Conservation (phyloP, 768 basidiomycete genomes). For the Trametes cinnabarina region DNA sequence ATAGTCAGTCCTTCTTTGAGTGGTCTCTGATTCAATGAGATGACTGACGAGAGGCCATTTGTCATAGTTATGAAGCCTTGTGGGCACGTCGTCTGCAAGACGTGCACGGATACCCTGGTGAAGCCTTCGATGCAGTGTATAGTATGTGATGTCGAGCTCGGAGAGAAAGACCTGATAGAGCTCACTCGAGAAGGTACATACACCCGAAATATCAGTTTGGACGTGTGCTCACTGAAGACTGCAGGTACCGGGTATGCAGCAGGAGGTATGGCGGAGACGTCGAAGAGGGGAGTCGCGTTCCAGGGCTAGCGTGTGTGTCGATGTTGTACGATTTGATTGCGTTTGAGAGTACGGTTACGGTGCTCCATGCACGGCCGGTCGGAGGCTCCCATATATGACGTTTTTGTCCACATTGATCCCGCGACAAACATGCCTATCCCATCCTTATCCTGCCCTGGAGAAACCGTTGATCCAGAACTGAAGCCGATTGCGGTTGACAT, state of each 20-base stretch:
- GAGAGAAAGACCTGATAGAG: slow-evolving; percentile 74
- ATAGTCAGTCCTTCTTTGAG: slow-evolving; percentile 52
- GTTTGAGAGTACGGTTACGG: too few species aligned
- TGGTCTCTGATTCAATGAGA: too few species aligned
- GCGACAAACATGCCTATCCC: too few species aligned
- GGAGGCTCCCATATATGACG: too few species aligned
- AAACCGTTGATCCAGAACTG: too few species aligned
- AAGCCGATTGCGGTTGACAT: too few species aligned
- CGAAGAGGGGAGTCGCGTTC: slow-evolving; percentile 77
- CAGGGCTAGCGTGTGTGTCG: slow-evolving; percentile 54
- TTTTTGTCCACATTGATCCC: too few species aligned
- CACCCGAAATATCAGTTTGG: not conserved
- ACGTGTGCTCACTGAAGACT: not conserved
- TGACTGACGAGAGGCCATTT: too few species aligned
- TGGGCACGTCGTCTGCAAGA: slow-evolving; percentile 89
- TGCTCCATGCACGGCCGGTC: too few species aligned
- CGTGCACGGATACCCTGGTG: slow-evolving; percentile 86
- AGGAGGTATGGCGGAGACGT: slow-evolving; percentile 91
- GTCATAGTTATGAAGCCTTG: slow-evolving; percentile 76
- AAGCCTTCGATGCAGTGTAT: slow-evolving; percentile 78
- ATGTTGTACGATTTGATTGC: not conserved
- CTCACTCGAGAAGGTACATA: slow-evolving; percentile 79
- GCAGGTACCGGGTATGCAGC: slow-evolving; percentile 91
- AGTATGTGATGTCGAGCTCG: slow-evolving; percentile 70
- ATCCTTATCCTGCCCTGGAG: too few species aligned